These are phyloP conservation scores for Acanthamoeba divionensis DNA, from an alignment of 208 protist genomes.

Conservation along the genomic window DNA sequence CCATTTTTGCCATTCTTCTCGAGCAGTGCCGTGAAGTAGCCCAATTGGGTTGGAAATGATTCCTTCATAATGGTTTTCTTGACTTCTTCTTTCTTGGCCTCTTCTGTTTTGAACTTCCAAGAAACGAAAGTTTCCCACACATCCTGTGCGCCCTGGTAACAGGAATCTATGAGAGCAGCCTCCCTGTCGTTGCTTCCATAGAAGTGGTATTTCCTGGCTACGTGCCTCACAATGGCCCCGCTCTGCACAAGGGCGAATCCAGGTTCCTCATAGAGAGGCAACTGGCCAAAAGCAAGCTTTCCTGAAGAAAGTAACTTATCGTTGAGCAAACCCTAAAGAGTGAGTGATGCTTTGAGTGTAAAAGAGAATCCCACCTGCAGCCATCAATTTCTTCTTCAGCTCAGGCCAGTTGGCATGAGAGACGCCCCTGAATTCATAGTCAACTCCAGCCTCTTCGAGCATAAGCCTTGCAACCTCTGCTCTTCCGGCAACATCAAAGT, in stretches of 20 bases:
- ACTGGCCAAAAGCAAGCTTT: constrained; percentile 6
- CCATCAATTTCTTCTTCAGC: neutral
- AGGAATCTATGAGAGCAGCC: neutral
- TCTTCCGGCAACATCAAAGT: neutral
- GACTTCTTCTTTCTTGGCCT: neutral
- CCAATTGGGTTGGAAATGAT: neutral
- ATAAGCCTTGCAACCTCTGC: neutral
- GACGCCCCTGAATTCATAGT: neutral
- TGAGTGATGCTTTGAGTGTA: no score
- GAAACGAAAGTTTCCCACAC: neutral
- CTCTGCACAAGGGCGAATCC: neutral
- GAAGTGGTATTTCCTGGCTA: constrained; percentile 6
- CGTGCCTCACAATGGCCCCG: neutral
- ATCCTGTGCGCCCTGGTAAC: neutral
- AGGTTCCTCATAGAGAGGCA: neutral
- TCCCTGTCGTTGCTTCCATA: neutral
- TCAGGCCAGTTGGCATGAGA: neutral
- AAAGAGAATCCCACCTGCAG: neutral
- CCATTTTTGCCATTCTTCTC: constrained; percentile 30
- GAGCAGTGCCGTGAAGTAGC: neutral
- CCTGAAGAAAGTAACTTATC: neutral
- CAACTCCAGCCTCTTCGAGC: neutral
- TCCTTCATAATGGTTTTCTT: neutral
- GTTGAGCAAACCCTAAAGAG: no score
- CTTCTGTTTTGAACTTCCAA: neutral